phyloP scores from a whole-genome alignment of 345 rosid genomes.

The Eucalyptus polyanthemos region DNA sequence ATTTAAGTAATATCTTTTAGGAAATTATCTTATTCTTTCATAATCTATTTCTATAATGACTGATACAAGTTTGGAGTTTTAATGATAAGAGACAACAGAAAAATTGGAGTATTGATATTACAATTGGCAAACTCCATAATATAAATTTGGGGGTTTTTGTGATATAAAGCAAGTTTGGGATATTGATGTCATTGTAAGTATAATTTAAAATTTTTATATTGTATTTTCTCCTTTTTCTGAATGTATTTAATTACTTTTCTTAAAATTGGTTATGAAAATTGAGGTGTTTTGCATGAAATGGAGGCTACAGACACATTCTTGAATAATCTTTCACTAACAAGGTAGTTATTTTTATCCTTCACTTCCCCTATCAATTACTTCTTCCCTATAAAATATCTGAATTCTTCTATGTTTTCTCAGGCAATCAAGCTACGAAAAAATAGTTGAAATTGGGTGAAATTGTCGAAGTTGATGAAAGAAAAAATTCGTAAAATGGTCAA shows the following conservation, averaged over 20 bases:
- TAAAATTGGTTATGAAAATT: neutral
- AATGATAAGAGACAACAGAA: too few relatives aligned
- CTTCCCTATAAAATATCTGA: neutral
- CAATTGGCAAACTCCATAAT: neutral
- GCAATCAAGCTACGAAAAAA: fast-evolving
- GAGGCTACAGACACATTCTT: neutral
- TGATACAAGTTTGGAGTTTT: neutral
- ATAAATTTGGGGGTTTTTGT: neutral
- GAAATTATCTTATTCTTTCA: neutral
- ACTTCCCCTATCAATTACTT: neutral
- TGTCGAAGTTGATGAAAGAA: neutral
- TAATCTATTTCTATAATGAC: neutral
- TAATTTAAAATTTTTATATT: too few relatives aligned
- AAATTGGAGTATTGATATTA: too few relatives aligned
- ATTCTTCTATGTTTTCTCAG: neutral
- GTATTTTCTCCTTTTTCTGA: neutral
- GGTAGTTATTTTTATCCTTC: neutral
- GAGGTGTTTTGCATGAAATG: neutral
- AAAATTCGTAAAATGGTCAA: neutral
- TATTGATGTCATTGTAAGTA: neutral
- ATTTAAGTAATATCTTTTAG: neutral
- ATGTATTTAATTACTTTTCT: neutral
- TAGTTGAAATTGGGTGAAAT: neutral
- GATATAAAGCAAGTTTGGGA: too few relatives aligned
- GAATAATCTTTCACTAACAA: neutral